These are phyloP conservation scores for Podila horticola DNA, from an alignment of 192 early-diverging fungal genomes.

Conservation along the genomic window DNA sequence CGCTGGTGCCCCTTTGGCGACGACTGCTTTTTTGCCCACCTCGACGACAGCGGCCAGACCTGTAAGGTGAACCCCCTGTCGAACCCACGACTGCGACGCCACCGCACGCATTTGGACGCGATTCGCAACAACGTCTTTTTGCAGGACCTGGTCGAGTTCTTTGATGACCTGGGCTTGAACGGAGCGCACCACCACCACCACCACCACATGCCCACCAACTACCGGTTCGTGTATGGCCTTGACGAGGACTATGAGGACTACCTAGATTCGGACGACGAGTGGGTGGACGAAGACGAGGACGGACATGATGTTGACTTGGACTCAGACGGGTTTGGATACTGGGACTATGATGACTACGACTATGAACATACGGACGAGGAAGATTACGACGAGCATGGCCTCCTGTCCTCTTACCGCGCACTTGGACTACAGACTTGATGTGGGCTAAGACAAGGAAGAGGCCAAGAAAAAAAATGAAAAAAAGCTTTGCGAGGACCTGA, in stretches of 20 bases:
- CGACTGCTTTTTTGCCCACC: slow-evolving; percentile 44
- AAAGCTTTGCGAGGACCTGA: no score
- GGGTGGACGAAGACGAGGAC: slow-evolving; percentile 14
- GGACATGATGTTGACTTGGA: slow-evolving; percentile 15
- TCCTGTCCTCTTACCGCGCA: no score
- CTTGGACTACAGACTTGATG: no score
- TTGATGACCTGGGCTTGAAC: background rate
- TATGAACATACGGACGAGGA: slow-evolving; percentile 8
- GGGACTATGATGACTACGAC: background rate
- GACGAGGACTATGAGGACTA: slow-evolving; percentile 7
- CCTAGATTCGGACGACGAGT: slow-evolving; percentile 7
- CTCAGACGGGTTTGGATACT: slow-evolving; percentile 1
- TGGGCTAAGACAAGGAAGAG: no score
- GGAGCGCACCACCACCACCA: background rate
- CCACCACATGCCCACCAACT: background rate
- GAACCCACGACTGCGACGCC: slow-evolving; percentile 16
- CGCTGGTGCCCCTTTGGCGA: slow-evolving; percentile 50
- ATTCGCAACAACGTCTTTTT: background rate
- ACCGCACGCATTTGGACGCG: background rate
- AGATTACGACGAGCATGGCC: slow-evolving; percentile 9
- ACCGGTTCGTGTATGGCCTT: background rate
- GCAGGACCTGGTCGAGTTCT: background rate
- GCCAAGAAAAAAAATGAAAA: no score
- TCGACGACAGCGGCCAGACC: slow-evolving; percentile 19
- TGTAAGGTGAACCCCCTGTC: slow-evolving; percentile 36